phyloP scores from a whole-genome alignment of 169 alveolate species.

The Besnoitia besnoiti region DNA sequence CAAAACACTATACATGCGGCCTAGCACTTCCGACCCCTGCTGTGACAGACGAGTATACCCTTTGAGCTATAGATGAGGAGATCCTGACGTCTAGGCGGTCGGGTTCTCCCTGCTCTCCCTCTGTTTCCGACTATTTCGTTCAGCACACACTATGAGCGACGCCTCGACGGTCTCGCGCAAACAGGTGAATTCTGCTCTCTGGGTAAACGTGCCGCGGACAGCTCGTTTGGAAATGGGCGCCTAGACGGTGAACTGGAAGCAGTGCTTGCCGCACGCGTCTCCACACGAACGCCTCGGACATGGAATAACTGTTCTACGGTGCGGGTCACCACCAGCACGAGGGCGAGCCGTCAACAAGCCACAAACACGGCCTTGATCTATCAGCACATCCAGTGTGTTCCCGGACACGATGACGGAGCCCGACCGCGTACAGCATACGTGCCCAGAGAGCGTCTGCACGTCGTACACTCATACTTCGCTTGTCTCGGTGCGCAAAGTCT shows the following conservation, averaged over 20 bases:
- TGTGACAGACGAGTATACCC: background rate
- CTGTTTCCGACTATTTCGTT: background rate
- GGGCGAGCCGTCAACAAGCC: background rate
- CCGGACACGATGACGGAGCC: no score
- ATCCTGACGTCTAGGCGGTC: background rate
- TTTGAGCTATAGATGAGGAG: background rate
- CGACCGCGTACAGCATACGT: no score
- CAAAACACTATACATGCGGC: no score
- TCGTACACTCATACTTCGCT: background rate
- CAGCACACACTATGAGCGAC: background rate
- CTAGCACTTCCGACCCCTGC: no score
- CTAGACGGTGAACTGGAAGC: background rate
- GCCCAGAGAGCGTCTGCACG: background rate
- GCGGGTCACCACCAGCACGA: background rate
- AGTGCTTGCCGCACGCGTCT: background rate
- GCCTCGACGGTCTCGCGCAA: background rate
- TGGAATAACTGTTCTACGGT: background rate
- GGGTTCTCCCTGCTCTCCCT: background rate
- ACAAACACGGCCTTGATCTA: conserved; percentile 3
- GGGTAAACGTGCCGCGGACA: background rate
- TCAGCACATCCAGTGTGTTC: background rate
- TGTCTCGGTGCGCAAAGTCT: background rate
- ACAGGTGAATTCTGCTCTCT: background rate
- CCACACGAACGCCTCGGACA: background rate
- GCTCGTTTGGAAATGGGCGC: background rate